Base-by-base conservation (phyloP, 306 rosid genomes). In the Casuarina equisetifolia region DNA sequence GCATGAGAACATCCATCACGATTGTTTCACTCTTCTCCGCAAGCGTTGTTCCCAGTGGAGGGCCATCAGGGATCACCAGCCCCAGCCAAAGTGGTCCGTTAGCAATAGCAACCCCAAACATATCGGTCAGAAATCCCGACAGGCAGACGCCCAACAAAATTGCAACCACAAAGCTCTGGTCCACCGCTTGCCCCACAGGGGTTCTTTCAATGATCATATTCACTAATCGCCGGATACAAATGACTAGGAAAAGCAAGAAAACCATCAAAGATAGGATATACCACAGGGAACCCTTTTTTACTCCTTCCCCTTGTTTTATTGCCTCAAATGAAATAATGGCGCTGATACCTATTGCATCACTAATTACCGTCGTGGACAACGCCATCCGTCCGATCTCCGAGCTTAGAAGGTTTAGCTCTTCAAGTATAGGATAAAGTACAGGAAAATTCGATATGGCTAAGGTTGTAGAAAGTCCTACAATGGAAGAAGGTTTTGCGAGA, bases 61-160 rank as follows among this genome's bases (percentile, higher is more conserved):
- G 98, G 9, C 97, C 96, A 58, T 90, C 93, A 0, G 97, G 97
- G 8, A 92, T 82, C 0, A 17, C 82, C 4, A 92, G 11, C 12
- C 97, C 98, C 64, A 94, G n/a, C 91, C 91, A 84, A 8, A 92
- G 58, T 0, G 96, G 76, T 8, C 98, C 98, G 73, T 82, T 85
- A 3, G 62, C 85, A 51, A 92, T 79, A 0, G 96, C 88, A 0
- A 92, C 17, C 3, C 98, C 98, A 5, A 77, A 64, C 73, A 86
- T 20, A 42, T 89, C 98, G 0, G 91, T 89, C 6, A 90, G 0
- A 57, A 92, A 89, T 1, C 86, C 93, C 80, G 81, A 74, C 5
- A 81, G 59, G 79, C 87, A 74, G 51, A 83, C 83, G 2, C 83
- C 84, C 44, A 86, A 9, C 43, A 90, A 45, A 62, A 90, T 89